Evolutionary conservation across 768 basidiomycete species (phyloP).

Genomic region (Russula lepida): DNA sequence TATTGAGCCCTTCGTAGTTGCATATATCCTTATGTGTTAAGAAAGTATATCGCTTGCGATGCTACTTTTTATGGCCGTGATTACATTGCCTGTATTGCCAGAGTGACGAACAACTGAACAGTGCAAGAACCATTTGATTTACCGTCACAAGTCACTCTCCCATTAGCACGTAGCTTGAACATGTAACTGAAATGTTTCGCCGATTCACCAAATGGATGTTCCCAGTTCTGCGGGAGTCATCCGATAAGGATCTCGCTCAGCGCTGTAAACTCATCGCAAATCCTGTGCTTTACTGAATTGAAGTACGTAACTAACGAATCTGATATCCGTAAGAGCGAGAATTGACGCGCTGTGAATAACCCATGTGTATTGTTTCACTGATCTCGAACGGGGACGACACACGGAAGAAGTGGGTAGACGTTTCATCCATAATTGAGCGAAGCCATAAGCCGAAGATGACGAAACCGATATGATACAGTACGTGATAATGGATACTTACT

Average conservation of each 20-base stretch:
- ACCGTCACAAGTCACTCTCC: no score
- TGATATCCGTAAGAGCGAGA: conserved; percentile 23
- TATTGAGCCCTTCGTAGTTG: neutral
- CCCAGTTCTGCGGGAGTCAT: neutral
- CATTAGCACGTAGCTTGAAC: neutral
- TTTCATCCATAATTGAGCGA: conserved; percentile 15
- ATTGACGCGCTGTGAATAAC: conserved; percentile 24
- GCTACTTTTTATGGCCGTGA: neutral
- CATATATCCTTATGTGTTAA: neutral
- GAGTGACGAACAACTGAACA: neutral
- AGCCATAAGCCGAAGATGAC: conserved; percentile 23
- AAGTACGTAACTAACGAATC: neutral
- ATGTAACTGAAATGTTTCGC: neutral
- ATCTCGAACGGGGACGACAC: conserved; percentile 16
- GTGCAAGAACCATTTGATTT: neutral
- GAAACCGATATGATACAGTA: conserved; percentile 22
- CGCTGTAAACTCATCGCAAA: neutral
- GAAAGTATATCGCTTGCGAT: neutral
- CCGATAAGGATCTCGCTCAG: conserved; percentile 1
- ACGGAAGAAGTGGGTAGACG: conserved; percentile 21
- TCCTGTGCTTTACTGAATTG: neutral
- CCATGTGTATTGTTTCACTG: conserved; percentile 26
- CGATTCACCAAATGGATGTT: neutral
- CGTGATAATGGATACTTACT: no score
- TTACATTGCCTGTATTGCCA: conserved; percentile 1